phyloP scores from a whole-genome alignment of 2,329 filamentous ascomycete species.

The Pseudogymnoascus sp. region DNA sequence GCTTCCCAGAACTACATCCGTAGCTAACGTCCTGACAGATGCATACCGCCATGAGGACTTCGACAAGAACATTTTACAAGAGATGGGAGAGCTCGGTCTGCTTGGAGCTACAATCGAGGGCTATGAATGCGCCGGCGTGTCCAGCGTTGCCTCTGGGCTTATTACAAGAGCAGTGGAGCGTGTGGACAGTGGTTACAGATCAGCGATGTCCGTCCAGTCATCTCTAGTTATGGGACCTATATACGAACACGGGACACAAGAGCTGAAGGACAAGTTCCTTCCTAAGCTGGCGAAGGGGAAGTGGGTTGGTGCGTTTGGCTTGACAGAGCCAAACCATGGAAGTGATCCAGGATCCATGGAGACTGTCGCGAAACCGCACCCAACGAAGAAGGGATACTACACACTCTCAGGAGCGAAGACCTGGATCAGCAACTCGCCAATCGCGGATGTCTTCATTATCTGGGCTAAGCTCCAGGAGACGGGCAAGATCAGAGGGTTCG shows the following conservation, averaged over 20 bases:
- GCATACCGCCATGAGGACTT: slow-evolving; percentile 82
- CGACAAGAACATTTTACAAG: slow-evolving; percentile 73
- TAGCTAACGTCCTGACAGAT: slow-evolving; percentile 41
- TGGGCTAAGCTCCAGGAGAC: slow-evolving; percentile 92
- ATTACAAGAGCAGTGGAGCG: slow-evolving; percentile 87
- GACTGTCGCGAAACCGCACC: slow-evolving; percentile 74
- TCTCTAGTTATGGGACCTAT: slow-evolving; percentile 92
- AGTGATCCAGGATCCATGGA: slow-evolving; percentile 91
- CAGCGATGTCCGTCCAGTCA: slow-evolving; percentile 88
- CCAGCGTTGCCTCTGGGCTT: slow-evolving; percentile 78
- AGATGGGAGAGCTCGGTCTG: slow-evolving; percentile 90
- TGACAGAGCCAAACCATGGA: slow-evolving; percentile 90
- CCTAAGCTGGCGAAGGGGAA: slow-evolving; percentile 76
- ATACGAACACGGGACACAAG: slow-evolving; percentile 74
- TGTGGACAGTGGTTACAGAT: slow-evolving; percentile 85
- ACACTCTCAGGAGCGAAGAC: slow-evolving; percentile 77
- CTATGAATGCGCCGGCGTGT: slow-evolving; percentile 81
- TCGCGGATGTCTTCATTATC: slow-evolving; percentile 73
- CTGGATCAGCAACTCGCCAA: slow-evolving; percentile 93
- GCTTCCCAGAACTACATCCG: slow-evolving; percentile 11
- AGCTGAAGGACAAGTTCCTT: slow-evolving; percentile 78
- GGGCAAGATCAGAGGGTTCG: slow-evolving; percentile 88
- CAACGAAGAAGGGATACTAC: slow-evolving; percentile 74
- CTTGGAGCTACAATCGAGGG: slow-evolving; percentile 79
- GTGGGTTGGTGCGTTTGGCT: slow-evolving; percentile 74